A percentile compares a stretch with the other conserved stretches of the same genome.
These are phyloP conservation scores for Lipomyces mesembrius DNA, from an alignment of 805 yeast genomes.

Conservation along the genomic window DNA sequence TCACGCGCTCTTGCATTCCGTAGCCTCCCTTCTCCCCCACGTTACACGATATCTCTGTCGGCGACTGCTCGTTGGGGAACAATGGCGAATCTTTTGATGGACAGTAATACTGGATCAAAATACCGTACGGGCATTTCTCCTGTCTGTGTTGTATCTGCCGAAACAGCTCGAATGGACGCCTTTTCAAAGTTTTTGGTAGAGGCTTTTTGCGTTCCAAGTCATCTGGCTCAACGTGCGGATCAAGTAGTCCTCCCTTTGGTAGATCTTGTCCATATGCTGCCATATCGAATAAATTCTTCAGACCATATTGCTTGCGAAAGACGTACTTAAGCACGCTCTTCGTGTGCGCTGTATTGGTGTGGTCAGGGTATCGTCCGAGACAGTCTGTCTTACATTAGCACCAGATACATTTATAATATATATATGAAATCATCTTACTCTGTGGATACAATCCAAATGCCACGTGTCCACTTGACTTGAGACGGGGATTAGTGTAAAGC, in stretches of 20 bases:
- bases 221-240: constrained; percentile 5
- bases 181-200: constrained; percentile 23
- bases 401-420: neutral
- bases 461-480: neutral
- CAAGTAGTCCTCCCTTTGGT: neutral
- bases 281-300: constrained; percentile 13
- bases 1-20: neutral
- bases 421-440: neutral
- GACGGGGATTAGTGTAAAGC: constrained; percentile 11
- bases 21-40: neutral
- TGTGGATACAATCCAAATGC: constrained; percentile 10
- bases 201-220: neutral
- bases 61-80: neutral
- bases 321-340: constrained; percentile 19
- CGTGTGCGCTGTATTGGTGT: constrained; percentile 10
- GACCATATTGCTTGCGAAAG: constrained; percentile 26
- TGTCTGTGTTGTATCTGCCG: constrained; percentile 15
- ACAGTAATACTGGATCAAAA: constrained; percentile 23
- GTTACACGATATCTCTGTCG: neutral
- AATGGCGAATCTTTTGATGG: constrained; percentile 6
- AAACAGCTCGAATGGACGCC: constrained; percentile 24
- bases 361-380: neutral
- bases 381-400: neutral
- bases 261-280: constrained; percentile 8
- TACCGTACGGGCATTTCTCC: constrained; percentile 10